Percentiles rank a stretch among this genome's conserved stretches.
phyloP scores from a whole-genome alignment of 495 filamentous ascomycete species.

The Poronia punctata region DNA sequence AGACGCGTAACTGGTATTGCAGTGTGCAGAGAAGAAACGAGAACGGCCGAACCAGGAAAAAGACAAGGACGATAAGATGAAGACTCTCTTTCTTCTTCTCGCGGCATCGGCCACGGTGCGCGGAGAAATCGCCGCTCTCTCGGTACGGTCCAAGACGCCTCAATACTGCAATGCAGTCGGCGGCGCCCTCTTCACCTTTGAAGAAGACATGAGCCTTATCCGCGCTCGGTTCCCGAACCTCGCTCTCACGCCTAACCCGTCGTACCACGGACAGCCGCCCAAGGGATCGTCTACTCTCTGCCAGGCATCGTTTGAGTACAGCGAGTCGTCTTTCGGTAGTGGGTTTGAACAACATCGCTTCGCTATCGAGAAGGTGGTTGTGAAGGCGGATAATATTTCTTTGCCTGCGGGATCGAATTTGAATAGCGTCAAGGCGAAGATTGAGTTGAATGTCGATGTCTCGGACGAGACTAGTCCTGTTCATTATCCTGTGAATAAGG shows the following conservation, averaged over 20 bases:
- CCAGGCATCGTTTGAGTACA: constrained; percentile 1
- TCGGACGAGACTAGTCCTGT: constrained; percentile 2
- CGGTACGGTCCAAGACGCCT: constrained; percentile 4
- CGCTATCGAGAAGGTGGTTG: constrained; percentile 2
- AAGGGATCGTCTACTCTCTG: constrained; percentile 3
- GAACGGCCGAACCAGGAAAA: too few species aligned
- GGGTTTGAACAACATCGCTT: constrained; percentile 3
- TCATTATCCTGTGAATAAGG: constrained; percentile 5
- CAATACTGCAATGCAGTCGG: constrained; percentile 6
- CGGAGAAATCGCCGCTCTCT: background rate
- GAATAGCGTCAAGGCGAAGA: background rate
- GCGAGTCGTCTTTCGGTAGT: constrained; percentile 1
- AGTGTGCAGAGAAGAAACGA: too few species aligned
- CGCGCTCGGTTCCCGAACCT: constrained; percentile 6
- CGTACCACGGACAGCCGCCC: constrained; percentile 5
- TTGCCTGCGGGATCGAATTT: constrained; percentile 4
- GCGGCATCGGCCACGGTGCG: background rate
- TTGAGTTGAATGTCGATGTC: constrained; percentile 4
- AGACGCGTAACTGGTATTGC: too few species aligned
- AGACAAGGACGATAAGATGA: constrained; percentile 3
- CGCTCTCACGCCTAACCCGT: background rate
- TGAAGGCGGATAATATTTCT: constrained; percentile 1
- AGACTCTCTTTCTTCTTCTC: background rate
- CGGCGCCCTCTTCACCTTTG: background rate
- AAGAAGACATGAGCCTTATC: constrained; percentile 4